These are phyloP conservation scores for Exserohilum rostratum DNA, from an alignment of 2,329 filamentous ascomycete species.

Conservation along the genomic window DNA sequence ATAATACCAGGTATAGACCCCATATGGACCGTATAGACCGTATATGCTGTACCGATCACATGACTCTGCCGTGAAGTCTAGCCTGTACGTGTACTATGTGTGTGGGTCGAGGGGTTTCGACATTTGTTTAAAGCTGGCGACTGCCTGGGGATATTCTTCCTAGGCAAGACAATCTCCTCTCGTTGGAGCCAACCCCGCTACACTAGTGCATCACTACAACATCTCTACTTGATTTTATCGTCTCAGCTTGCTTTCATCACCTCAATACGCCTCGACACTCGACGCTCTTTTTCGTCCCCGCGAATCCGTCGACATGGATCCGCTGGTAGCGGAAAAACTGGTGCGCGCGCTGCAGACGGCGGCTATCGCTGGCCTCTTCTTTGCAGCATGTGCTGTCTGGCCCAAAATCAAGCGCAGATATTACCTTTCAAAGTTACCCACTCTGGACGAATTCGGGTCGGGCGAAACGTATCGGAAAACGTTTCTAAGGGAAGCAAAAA, in stretches of 20 bases:
- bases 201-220: background rate
- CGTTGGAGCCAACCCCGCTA: background rate
- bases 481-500: conserved; percentile 30
- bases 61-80: no score
- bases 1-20: no score
- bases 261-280: no score
- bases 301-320: conserved; percentile 21
- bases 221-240: background rate
- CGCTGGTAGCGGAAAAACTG: conserved; percentile 23
- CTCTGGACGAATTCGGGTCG: conserved; percentile 10
- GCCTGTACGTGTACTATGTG: background rate
- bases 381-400: conserved; percentile 27
- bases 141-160: background rate
- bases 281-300: background rate
- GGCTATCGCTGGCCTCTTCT: conserved; percentile 31
- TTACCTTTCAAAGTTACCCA: conserved; percentile 36
- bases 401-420: conserved; percentile 29
- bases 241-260: no score
- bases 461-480: conserved; percentile 30
- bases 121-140: background rate
- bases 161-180: background rate
- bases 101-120: no score
- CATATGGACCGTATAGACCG: conserved; percentile 9
- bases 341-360: conserved; percentile 32
- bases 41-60: background rate